phyloP scores from a whole-genome alignment of 352 stramenopile species.

The Phytophthora europaea region DNA sequence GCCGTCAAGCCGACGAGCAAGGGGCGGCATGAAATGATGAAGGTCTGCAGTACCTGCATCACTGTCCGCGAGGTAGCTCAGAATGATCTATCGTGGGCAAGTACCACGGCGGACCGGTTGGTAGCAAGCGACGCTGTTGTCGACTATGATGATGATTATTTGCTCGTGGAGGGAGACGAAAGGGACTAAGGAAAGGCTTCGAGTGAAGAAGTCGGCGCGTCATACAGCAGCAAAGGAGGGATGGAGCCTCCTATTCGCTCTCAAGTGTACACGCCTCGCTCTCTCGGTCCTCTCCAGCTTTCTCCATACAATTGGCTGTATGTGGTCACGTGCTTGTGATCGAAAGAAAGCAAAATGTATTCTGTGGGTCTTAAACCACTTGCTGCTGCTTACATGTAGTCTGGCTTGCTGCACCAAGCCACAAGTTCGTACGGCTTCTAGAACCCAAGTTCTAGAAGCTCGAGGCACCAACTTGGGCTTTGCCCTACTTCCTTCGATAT shows the following conservation, averaged over 20 bases:
- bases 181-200: slow-evolving; percentile 7
- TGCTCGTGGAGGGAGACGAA: slow-evolving; percentile 24
- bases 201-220: slow-evolving; percentile 26
- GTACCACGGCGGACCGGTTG: slow-evolving; percentile 57
- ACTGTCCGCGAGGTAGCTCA: slow-evolving; percentile 60
- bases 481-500: no score
- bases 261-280: slow-evolving; percentile 9
- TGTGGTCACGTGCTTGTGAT: no score
- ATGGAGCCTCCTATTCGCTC: slow-evolving; percentile 15
- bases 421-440: no score
- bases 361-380: no score
- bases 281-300: slow-evolving; percentile 3
- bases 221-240: slow-evolving; percentile 14
- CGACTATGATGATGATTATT: slow-evolving; percentile 69
- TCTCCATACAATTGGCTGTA: slow-evolving; percentile 34
- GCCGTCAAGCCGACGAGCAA: slow-evolving; percentile 52
- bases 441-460: no score
- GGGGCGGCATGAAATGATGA: slow-evolving; percentile 57
- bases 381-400: no score
- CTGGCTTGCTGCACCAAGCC: no score
- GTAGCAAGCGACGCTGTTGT: slow-evolving; percentile 61
- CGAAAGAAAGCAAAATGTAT: no score
- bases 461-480: no score
- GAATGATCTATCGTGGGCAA: slow-evolving; percentile 67
- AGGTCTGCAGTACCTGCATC: slow-evolving; percentile 82